Evolutionary conservation across 192 early-diverging fungal species (phyloP).

Genomic region (Paraglomus occultum): DNA sequence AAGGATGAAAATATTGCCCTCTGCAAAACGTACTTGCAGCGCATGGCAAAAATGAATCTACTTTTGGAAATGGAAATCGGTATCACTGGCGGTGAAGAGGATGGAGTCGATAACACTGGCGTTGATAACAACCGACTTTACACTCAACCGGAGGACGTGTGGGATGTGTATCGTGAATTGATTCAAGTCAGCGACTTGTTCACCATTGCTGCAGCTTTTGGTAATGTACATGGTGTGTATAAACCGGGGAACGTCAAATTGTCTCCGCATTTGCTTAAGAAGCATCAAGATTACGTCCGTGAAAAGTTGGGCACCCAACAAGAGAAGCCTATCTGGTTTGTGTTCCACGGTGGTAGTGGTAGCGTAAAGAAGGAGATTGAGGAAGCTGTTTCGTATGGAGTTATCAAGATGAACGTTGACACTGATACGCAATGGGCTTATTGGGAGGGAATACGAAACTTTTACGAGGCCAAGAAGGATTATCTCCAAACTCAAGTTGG

Average conservation of each 20-base stretch:
- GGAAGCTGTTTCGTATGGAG: constrained; percentile 78
- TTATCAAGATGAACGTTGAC: constrained; percentile 99
- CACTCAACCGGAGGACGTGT: constrained; percentile 95
- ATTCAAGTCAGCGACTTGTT: constrained; percentile 82
- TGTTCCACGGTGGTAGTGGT: constrained; percentile 98
- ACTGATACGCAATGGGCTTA: constrained; percentile 99
- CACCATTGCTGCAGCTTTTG: constrained; percentile 95
- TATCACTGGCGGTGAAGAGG: constrained; percentile 98
- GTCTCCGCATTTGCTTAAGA: constrained; percentile 87
- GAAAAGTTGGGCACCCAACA: constrained; percentile 57
- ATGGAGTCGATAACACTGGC: constrained; percentile 94
- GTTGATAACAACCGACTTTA: constrained; percentile 91
- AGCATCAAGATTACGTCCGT: constrained; percentile 83
- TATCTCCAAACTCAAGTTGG: constrained; percentile 92
- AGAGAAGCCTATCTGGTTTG: constrained; percentile 88
- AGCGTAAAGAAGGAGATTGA: constrained; percentile 76
- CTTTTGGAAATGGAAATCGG: constrained; percentile 98
- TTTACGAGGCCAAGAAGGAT: constrained; percentile 84
- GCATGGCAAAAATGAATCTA: constrained; percentile 84
- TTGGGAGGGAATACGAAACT: constrained; percentile 83
- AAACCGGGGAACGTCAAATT: constrained; percentile 95
- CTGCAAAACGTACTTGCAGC: constrained; percentile 88
- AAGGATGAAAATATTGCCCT: constrained; percentile 93
- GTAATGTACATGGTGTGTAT: constrained; percentile 97
- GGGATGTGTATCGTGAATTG: constrained; percentile 91